Conservation (phyloP, 1,284 basidiomycete genomes). For the Puccinia coronata region DNA sequence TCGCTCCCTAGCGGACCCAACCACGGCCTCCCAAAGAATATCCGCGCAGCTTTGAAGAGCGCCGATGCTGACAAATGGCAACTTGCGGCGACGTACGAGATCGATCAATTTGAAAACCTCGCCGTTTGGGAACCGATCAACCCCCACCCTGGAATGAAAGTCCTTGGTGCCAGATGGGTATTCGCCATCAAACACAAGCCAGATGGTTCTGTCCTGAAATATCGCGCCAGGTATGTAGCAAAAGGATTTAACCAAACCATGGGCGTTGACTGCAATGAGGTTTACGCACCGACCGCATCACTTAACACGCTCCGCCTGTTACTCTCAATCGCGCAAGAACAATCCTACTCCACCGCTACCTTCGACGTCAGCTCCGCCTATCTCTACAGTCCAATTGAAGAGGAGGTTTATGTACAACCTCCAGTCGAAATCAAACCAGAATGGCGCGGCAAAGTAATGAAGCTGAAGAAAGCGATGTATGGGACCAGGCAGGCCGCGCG, state of each 20-base stretch:
- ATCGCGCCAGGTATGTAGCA: not conserved
- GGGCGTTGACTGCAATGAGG: slow-evolving; percentile 4
- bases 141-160: not conserved
- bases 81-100: not conserved
- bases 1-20: not conserved
- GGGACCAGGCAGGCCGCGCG: not conserved
- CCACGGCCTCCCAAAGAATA: not conserved
- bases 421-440: not conserved
- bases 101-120: not conserved
- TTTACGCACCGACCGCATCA: not conserved
- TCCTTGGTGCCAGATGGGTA: not conserved
- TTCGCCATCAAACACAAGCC: not conserved
- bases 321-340: not conserved
- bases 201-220: not conserved
- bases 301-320: not conserved
- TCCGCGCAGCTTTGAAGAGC: not conserved
- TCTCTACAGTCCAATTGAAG: not conserved
- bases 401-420: not conserved
- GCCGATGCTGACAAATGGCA: not conserved
- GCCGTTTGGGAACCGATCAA: not conserved
- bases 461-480: slow-evolving; percentile 23
- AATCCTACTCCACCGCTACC: not conserved
- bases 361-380: slow-evolving; percentile 10
- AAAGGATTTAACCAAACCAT: slow-evolving; percentile 12
- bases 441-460: not conserved